A percentile compares a stretch with the other conserved stretches of the same genome.
Conservation (phyloP, 1,139 yeast genomes). For the Keqinozyma sinolaborantium region DNA sequence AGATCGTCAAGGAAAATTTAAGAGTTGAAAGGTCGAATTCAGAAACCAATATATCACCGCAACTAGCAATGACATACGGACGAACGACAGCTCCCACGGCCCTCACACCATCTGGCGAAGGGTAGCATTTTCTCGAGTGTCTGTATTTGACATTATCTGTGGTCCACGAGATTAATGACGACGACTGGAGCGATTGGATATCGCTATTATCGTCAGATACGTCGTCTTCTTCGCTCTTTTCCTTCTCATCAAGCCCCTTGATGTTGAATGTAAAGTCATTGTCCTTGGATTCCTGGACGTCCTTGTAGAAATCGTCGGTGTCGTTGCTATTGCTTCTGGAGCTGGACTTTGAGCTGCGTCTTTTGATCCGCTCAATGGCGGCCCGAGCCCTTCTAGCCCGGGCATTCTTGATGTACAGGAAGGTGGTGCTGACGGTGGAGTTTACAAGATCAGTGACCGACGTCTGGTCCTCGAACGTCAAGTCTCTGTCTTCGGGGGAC, state of each 20-base stretch:
- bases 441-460: slow-evolving; percentile 9
- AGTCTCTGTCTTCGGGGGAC: slow-evolving; percentile 61
- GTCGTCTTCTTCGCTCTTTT: slow-evolving; percentile 10
- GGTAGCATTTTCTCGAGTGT: slow-evolving; percentile 29
- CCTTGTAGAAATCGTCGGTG: slow-evolving; percentile 3
- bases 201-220: slow-evolving; percentile 11
- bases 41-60: slow-evolving; percentile 49
- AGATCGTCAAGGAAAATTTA: slow-evolving; percentile 47
- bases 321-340: slow-evolving; percentile 1
- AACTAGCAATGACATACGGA: slow-evolving; percentile 63
- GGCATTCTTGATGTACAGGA: slow-evolving; percentile 8
- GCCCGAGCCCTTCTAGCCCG: slow-evolving; percentile 7
- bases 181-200: slow-evolving; percentile 12
- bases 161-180: slow-evolving; percentile 16
- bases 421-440: slow-evolving; percentile 12
- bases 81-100: slow-evolving; percentile 69
- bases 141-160: slow-evolving; percentile 20
- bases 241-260: slow-evolving; percentile 9
- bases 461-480: slow-evolving; percentile 12
- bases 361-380: slow-evolving; percentile 8
- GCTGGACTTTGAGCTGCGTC: slow-evolving; percentile 6
- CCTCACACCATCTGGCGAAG: slow-evolving; percentile 60
- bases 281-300: slow-evolving; percentile 5
- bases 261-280: no score
- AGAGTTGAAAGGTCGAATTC: slow-evolving; percentile 52